Percentiles rank a stretch among this genome's conserved stretches.
Evolutionary conservation across 1,139 yeast species (phyloP).

Genomic region (Magnusiomyces magnusii): DNA sequence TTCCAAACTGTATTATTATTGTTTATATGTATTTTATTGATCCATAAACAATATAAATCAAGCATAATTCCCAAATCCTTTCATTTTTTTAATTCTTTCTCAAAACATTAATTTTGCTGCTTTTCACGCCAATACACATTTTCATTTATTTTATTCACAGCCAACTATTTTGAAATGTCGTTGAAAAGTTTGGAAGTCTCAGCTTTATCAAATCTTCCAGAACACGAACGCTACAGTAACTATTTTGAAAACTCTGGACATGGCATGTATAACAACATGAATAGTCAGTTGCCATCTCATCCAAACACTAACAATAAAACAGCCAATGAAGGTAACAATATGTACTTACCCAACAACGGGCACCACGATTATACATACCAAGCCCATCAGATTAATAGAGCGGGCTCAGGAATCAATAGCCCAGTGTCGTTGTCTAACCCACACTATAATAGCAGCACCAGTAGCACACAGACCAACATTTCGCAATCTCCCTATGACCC

Average conservation of each 20-base stretch:
- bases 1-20: no score
- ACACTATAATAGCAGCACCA: neutral
- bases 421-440: neutral
- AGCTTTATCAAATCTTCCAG: neutral
- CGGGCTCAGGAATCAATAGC: neutral
- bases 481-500: slow-evolving; percentile 3
- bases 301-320: neutral
- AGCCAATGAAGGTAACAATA: neutral
- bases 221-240: neutral
- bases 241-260: neutral
- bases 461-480: neutral
- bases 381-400: neutral
- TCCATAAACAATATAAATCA: neutral
- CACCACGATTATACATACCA: neutral
- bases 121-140: no score
- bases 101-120: neutral
- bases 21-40: neutral
- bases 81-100: neutral
- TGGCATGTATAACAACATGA: neutral
- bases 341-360: neutral
- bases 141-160: no score
- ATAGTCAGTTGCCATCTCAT: neutral
- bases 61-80: neutral
- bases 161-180: neutral
- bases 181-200: neutral